phyloP scores from a whole-genome alignment of 306 rosid species.

The Oxytropis ochrocephala region DNA sequence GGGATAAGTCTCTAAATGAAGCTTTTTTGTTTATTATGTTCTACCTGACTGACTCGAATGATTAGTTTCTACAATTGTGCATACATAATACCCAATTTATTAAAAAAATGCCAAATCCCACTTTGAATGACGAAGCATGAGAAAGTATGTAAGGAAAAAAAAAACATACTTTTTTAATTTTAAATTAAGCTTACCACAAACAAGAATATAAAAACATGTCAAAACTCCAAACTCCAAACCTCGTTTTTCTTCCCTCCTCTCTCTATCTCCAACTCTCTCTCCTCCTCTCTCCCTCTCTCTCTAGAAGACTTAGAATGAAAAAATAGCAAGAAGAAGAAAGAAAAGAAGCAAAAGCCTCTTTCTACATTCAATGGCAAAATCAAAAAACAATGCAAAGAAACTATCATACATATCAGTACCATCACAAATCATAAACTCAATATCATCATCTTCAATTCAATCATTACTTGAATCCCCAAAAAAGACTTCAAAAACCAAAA shows the following conservation, averaged over 20 bases:
- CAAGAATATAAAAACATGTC: conserved; percentile 8
- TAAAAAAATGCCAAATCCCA: conserved; percentile 2
- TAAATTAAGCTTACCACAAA: conserved; percentile 2
- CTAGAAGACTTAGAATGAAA: background rate
- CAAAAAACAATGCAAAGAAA: conserved; percentile 57
- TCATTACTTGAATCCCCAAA: conserved; percentile 80
- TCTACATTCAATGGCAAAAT: conserved; percentile 51
- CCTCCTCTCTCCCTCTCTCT: background rate
- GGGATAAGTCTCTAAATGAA: too few relatives aligned
- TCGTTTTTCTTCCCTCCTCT: background rate
- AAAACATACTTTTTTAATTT: background rate
- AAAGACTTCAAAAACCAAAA: conserved; percentile 48
- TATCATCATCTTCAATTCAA: conserved; percentile 78
- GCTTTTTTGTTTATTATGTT: too few relatives aligned
- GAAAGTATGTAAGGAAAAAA: background rate
- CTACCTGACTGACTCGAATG: too few relatives aligned
- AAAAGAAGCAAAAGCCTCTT: too few relatives aligned
- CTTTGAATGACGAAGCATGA: background rate
- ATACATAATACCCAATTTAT: too few relatives aligned
- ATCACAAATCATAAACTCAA: conserved; percentile 79
- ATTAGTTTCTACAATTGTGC: too few relatives aligned
- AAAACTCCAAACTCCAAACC: conserved; percentile 14
- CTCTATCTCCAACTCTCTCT: conserved; percentile 29
- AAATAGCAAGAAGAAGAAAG: background rate
- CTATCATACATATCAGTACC: conserved; percentile 85